phyloP scores from a whole-genome alignment of 2,329 filamentous ascomycete genomes.

The Trichophyton schoenleinii region DNA sequence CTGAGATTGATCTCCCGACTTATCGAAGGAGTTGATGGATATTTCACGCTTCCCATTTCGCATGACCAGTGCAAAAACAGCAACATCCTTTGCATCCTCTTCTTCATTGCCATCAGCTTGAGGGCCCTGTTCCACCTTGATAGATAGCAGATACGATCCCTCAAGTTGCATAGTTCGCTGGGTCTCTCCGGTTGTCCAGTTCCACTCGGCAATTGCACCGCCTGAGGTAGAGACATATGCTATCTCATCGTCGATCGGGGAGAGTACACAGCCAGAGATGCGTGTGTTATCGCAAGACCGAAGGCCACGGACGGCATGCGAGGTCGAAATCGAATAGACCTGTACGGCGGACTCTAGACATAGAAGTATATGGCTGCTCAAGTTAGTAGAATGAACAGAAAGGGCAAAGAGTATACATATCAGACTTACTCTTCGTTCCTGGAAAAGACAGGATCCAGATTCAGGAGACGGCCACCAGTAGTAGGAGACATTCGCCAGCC shows the following conservation, averaged over 20 bases:
- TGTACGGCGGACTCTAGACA: slow-evolving; percentile 63
- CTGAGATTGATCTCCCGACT: not conserved
- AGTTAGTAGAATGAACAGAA: not conserved
- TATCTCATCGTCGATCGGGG: slow-evolving; percentile 37
- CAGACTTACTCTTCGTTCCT: slow-evolving; percentile 41
- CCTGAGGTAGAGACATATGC: slow-evolving; percentile 42
- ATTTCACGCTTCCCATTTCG: slow-evolving; percentile 29
- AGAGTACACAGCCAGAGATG: slow-evolving; percentile 42
- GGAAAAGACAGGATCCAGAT: slow-evolving; percentile 46
- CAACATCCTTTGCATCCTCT: slow-evolving; percentile 16
- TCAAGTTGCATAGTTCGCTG: slow-evolving; percentile 34
- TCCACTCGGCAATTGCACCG: slow-evolving; percentile 44
- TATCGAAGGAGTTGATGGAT: slow-evolving; percentile 12
- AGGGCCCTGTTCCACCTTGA: slow-evolving; percentile 16
- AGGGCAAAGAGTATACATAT: not conserved
- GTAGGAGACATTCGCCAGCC: slow-evolving; percentile 9
- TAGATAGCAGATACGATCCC: slow-evolving; percentile 23
- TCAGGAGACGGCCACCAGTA: slow-evolving; percentile 42
- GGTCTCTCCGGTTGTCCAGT: slow-evolving; percentile 42
- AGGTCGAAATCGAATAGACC: slow-evolving; percentile 69
- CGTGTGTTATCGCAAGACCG: slow-evolving; percentile 37
- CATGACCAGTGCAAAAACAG: slow-evolving; percentile 30
- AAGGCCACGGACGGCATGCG: slow-evolving; percentile 64
- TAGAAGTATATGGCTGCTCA: slow-evolving; percentile 56
- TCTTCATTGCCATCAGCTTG: slow-evolving; percentile 16